phyloP scores from a whole-genome alignment of 1,284 basidiomycete genomes.

The Peniophora sp. region DNA sequence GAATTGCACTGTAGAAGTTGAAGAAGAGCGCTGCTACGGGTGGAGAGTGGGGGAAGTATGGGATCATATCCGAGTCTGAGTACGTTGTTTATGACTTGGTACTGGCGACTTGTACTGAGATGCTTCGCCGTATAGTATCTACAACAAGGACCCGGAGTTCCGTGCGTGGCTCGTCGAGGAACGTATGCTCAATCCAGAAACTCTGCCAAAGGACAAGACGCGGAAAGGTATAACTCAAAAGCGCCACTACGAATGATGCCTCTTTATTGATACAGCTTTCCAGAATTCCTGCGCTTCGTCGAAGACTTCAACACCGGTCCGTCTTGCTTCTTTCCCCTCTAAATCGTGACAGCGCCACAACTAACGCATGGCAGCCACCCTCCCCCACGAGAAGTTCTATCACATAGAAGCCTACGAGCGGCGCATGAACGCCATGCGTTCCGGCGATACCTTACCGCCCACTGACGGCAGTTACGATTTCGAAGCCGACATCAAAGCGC shows the following conservation, averaged over 20 bases:
- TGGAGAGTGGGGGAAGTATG: slow-evolving; percentile 82
- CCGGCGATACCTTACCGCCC: slow-evolving; percentile 71
- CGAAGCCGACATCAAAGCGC: slow-evolving; percentile 71
- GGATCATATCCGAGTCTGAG: slow-evolving; percentile 79
- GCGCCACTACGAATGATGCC: too few species aligned
- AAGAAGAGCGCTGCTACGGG: slow-evolving; percentile 49
- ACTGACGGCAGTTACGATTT: slow-evolving; percentile 68
- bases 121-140: slow-evolving; percentile 41
- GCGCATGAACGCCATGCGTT: slow-evolving; percentile 73
- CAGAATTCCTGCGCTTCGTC: slow-evolving; percentile 70
- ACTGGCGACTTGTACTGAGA: background rate
- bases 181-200: slow-evolving; percentile 81
- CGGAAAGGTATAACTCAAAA: too few species aligned
- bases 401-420: slow-evolving; percentile 75
- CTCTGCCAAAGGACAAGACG: slow-evolving; percentile 72
- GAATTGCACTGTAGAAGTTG: slow-evolving; percentile 19
- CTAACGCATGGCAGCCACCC: slow-evolving; percentile 47
- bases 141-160: slow-evolving; percentile 77
- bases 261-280: too few species aligned
- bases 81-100: slow-evolving; percentile 29
- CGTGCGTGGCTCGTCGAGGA: slow-evolving; percentile 88
- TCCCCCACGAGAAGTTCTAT: slow-evolving; percentile 90
- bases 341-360: slow-evolving; percentile 3
- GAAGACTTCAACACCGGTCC: slow-evolving; percentile 87
- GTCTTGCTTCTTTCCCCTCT: slow-evolving; percentile 7